Evolutionary conservation across 2,329 filamentous ascomycete genomes (phyloP), one percentile per base, ranked within the genome.

Genomic region (Penicillium brevicompactum): DNA sequence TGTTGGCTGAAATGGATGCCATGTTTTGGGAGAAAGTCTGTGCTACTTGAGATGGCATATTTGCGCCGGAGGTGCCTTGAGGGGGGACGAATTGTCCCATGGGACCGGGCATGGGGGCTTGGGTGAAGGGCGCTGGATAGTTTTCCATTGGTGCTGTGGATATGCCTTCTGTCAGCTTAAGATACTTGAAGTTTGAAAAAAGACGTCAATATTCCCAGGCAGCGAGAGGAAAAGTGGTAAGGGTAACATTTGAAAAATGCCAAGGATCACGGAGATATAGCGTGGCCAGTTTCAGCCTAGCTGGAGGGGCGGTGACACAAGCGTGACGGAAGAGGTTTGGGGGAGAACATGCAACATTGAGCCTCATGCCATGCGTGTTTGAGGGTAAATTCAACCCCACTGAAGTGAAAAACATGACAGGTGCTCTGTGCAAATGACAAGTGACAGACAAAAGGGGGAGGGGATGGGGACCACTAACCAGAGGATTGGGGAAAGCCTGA

Each of bases 21-120:
- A 75, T 74, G 32, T 72, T 74, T 24, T 70, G 71, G 5, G 67
- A 60, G 18, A 72, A 67, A 30, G 67, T 64, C 51, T 70, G 70
- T 24, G 69, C 67, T 21, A 67, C 65, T 30, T 70, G 68, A 8
- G 70, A 60, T 5, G 72, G 67, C 46, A 67, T 55, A 46, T 60
- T 70, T n/a, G 65, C 56, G 21, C 67, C 57, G 14, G 66, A 65
- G 14, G 61, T 63, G 31, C 68, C 68, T 32, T 70, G 70, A 16
- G 71, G 64, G 32, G 52, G 47, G 8, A 51, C 52, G 43, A 69
- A 70, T 41, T 70, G 70, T 51, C 60, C 57, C 61, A 72, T 67
- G 32, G 65, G 66, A 38, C 64, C 59, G 38, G 69, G 66, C 18
- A 72, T 57, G 45, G 69, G 64, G 44, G 70, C 63, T 56, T 74